phyloP scores from a whole-genome alignment of 164 flowering plant genomes.

The Taxillus chinensis region DNA sequence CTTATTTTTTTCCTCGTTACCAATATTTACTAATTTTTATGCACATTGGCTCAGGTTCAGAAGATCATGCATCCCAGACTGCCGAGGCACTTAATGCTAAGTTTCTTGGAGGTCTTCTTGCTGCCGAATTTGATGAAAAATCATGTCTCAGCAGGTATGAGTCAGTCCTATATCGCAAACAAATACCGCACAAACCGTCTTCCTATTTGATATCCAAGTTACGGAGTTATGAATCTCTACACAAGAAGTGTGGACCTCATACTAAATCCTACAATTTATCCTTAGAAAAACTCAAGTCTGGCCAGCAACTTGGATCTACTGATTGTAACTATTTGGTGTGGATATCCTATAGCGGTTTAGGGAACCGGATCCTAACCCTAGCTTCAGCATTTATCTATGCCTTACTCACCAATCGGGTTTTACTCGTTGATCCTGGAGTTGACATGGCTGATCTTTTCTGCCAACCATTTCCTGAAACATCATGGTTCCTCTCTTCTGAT shows the following conservation, averaged over 20 bases:
- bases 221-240: constrained; percentile 62
- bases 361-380: constrained; percentile 65
- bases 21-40: no score
- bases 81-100: constrained; percentile 24
- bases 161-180: constrained; percentile 37
- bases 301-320: constrained; percentile 13
- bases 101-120: constrained; percentile 52
- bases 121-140: constrained; percentile 42
- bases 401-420: constrained; percentile 64
- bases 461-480: constrained; percentile 68
- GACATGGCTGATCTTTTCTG: constrained; percentile 76
- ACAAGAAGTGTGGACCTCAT: constrained; percentile 61
- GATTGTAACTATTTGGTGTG: constrained; percentile 73
- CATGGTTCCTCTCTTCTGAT: constrained; percentile 73
- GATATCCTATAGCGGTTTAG: constrained; percentile 72
- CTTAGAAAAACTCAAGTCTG: constrained; percentile 34
- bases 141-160: constrained; percentile 72
- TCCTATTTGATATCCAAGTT: constrained; percentile 45
- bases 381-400: constrained; percentile 82
- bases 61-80: constrained; percentile 15
- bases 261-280: constrained; percentile 52
- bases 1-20: background rate
- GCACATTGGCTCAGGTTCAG: constrained; percentile 11
- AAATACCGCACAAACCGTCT: constrained; percentile 36
- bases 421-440: constrained; percentile 61